phyloP scores from a whole-genome alignment of 2,329 filamentous ascomycete genomes.

The Penicillium nordicum region DNA sequence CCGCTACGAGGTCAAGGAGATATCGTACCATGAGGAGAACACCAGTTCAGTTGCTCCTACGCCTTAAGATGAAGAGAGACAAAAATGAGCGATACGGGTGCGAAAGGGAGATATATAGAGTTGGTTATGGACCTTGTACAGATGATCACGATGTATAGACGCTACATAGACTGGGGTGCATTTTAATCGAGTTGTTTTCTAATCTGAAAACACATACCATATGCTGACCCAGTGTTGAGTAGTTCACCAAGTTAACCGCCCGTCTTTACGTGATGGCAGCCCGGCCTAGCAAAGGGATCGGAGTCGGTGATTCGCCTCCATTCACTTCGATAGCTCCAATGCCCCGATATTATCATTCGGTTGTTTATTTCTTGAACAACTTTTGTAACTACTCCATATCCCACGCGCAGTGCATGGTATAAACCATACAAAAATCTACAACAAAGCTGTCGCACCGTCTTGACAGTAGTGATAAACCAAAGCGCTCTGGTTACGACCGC shows the following conservation, averaged over 20 bases:
- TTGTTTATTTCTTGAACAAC: neutral
- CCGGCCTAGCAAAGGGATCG: no score
- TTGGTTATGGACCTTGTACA: neutral
- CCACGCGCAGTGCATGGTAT: neutral
- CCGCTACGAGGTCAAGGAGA: slow-evolving; percentile 29
- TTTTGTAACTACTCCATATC: neutral
- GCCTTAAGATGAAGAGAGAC: neutral
- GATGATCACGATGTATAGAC: neutral
- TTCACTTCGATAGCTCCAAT: neutral
- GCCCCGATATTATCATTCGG: no score
- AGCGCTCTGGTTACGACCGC: neutral
- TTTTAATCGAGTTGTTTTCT: neutral
- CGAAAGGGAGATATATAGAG: neutral
- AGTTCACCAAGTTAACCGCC: neutral
- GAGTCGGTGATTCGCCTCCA: neutral
- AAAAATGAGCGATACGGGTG: neutral
- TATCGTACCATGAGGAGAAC: slow-evolving; percentile 19
- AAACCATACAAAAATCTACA: neutral
- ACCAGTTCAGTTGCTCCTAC: neutral
- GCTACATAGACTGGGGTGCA: neutral
- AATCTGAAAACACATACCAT: neutral
- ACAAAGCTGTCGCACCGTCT: neutral
- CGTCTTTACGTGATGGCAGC: no score
- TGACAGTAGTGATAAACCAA: neutral
- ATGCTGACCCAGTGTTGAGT: neutral